Base-by-base conservation (phyloP, 768 basidiomycete species). In the Roridomyces roridus region DNA sequence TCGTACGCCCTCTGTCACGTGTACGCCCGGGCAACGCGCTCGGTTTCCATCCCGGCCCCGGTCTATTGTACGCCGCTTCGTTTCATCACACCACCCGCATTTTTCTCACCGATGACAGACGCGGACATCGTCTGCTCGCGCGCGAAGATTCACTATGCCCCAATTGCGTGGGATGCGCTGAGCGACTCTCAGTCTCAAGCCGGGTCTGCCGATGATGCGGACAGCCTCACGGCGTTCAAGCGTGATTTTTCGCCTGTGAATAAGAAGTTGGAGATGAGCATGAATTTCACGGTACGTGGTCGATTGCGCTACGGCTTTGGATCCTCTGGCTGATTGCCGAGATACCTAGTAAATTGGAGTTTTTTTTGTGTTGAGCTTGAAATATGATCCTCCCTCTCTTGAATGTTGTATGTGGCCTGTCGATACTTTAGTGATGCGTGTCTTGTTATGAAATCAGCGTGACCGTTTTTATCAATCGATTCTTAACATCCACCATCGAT, bases 41-140 rank as follows among this genome's bases (percentile, higher is more conserved):
- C 90, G 0, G 92, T 94, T 0, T 93, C 91, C 0, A 93, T 94
- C 39, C 92, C 92, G 0, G 91, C 92, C 0, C 92, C 92, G 0
- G 90, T 93, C 0, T 94, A 94, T 59, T 94, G 91, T 92, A 65
- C 65, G 86, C 61, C 34, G n/a, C 26, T 10, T 25, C 23, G 23
- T 12, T 18, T 35, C 34, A 7, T 34, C n/a, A 34, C 24, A 12
- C 9, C 21, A 14, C 24, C 24, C 15, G 12, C n/a, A 42, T 5
- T 18, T 43, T 23, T 6, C 41, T 0, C 15, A 11, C 1, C 34
- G 29, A 23, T 52, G 31, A 25, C 58, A 91, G 90, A 92, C 67
- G 90, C 89, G 8, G 88, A 92, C 66, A 89, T 87, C 21, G 90
- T 92, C 11, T 87, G 86, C 52, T 74, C 82, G 4, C 79, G 85